Percentiles rank a stretch among this genome's conserved stretches.
These are phyloP conservation scores for Primulina tabacum DNA, from an alignment of 257 asterid genomes.

Conservation along the genomic window DNA sequence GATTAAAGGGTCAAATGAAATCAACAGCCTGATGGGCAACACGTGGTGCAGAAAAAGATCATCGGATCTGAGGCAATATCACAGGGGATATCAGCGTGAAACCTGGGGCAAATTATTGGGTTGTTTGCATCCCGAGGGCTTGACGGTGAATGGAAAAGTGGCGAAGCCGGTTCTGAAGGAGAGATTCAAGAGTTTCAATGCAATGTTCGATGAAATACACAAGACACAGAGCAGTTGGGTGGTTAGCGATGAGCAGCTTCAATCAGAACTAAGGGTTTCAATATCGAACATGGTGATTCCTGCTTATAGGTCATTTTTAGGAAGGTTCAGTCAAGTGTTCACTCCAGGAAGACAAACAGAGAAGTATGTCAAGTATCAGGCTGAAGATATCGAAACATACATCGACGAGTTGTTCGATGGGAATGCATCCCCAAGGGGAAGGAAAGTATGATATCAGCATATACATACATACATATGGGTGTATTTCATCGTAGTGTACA, in stretches of 20 bases:
- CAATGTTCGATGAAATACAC: conserved; percentile 76
- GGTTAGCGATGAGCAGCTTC: conserved; percentile 83
- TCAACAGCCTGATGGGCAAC: conserved; percentile 57
- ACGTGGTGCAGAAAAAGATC: conserved; percentile 72
- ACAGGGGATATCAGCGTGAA: conserved; percentile 84
- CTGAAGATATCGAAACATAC: conserved; percentile 70
- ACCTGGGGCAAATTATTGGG: conserved; percentile 77
- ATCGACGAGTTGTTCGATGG: conserved; percentile 83
- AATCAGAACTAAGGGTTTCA: conserved; percentile 88
- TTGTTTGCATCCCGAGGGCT: conserved; percentile 61
- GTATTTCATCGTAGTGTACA: not conserved
- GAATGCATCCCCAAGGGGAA: conserved; percentile 44
- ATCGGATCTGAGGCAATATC: conserved; percentile 67
- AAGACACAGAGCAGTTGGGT: conserved; percentile 82
- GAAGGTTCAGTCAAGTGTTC: conserved; percentile 68
- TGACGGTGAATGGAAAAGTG: conserved; percentile 64
- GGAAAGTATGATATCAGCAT: conserved; percentile 32
- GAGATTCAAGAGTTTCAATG: conserved; percentile 75
- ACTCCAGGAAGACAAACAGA: conserved; percentile 89
- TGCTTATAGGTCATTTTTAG: conserved; percentile 79
- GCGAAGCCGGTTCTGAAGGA: conserved; percentile 74
- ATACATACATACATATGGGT: not conserved
- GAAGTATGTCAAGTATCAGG: conserved; percentile 78
- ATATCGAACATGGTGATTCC: conserved; percentile 93
- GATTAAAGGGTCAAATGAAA: conserved; percentile 48